phyloP scores from a whole-genome alignment of 2,329 filamentous ascomycete genomes.

The Diaporthe eres region DNA sequence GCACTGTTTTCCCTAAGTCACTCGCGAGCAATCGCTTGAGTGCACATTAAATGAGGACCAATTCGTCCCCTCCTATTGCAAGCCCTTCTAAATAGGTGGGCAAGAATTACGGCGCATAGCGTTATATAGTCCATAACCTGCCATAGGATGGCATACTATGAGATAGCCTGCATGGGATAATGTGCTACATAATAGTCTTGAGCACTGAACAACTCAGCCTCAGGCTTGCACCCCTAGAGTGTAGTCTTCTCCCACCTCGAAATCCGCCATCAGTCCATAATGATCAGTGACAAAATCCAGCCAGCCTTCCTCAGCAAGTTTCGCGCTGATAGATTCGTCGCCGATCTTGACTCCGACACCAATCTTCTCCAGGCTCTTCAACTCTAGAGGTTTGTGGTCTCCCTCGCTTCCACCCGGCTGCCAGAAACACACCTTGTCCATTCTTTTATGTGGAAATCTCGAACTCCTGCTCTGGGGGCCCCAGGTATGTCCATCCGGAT shows the following conservation, averaged over 20 bases:
- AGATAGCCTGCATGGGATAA: no score
- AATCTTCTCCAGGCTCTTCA: slow-evolving; percentile 57
- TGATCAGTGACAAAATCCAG: slow-evolving; percentile 37
- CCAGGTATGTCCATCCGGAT: slow-evolving; percentile 67
- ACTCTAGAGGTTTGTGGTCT: slow-evolving; percentile 34
- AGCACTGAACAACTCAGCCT: not conserved
- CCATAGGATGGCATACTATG: no score
- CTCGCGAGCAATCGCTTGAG: no score
- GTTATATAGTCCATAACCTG: no score
- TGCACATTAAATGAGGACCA: no score
- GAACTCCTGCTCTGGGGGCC: slow-evolving; percentile 63
- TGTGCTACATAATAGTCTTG: not conserved
- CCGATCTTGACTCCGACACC: slow-evolving; percentile 59
- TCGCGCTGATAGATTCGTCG: slow-evolving; percentile 48
- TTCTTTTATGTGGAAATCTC: slow-evolving; percentile 61
- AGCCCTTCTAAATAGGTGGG: no score
- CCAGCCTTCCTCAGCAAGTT: slow-evolving; percentile 37
- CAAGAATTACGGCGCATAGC: no score
- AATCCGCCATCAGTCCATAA: slow-evolving; percentile 35
- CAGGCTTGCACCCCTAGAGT: not conserved
- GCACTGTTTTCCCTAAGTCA: no score
- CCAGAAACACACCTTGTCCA: slow-evolving; percentile 65
- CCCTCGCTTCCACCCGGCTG: not conserved
- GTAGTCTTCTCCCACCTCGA: slow-evolving; percentile 22
- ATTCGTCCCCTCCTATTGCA: no score